Percentiles rank a stretch among this genome's conserved stretches.
Conservation (phyloP, 2,329 filamentous ascomycete genomes). For the Cadophora luteo-olivacea region DNA sequence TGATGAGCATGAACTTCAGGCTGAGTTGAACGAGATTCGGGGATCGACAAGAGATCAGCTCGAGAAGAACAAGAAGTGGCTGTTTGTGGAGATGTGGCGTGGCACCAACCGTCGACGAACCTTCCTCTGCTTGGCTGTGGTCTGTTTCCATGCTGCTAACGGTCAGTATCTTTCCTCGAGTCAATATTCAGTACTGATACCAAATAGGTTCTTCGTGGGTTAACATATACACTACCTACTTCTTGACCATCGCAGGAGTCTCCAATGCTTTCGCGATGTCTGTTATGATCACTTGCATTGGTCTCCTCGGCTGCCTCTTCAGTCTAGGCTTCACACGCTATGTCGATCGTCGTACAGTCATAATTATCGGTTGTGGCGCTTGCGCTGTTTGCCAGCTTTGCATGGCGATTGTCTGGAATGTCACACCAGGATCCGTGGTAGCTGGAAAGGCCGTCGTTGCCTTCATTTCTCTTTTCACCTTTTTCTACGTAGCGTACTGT, state of each 20-base stretch:
- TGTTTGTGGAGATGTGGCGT: constrained; percentile 49
- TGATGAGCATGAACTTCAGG: constrained; percentile 28
- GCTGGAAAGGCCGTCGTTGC: constrained; percentile 29
- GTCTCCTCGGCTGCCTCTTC: constrained; percentile 55
- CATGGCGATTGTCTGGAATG: constrained; percentile 47
- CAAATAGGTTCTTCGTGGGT: constrained; percentile 56
- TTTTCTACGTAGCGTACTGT: constrained; percentile 31
- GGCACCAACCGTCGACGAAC: constrained; percentile 53
- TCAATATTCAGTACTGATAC: neutral
- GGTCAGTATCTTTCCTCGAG: constrained; percentile 42
- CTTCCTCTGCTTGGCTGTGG: constrained; percentile 45
- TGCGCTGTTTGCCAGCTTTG: constrained; percentile 54
- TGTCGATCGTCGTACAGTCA: constrained; percentile 53
- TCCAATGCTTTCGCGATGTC: constrained; percentile 55
- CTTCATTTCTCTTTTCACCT: constrained; percentile 28
- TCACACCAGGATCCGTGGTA: constrained; percentile 18
- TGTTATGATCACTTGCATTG: constrained; percentile 57
- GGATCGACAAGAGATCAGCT: constrained; percentile 41
- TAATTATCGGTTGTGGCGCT: constrained; percentile 53
- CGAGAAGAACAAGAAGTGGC: constrained; percentile 50
- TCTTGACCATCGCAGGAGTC: constrained; percentile 52
- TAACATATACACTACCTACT: constrained; percentile 58
- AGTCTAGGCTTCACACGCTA: constrained; percentile 57
- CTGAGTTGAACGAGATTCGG: constrained; percentile 29
- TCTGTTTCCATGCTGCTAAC: constrained; percentile 53